Evolutionary conservation across 257 asterid species (phyloP).

Genomic region (Plantago major): DNA sequence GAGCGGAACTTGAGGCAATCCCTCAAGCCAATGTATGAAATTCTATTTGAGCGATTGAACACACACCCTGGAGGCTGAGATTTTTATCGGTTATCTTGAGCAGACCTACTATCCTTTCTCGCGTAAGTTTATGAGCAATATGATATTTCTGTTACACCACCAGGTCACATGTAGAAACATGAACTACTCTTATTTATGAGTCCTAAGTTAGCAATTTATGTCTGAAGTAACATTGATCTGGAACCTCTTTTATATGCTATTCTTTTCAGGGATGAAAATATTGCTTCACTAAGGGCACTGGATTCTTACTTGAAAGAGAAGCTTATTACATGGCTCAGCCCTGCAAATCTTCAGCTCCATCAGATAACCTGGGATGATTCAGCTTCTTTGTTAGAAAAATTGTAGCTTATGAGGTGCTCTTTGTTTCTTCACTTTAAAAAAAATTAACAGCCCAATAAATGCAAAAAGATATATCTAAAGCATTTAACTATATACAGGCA

Average conservation of each 20-base stretch:
- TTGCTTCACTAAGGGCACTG: slow-evolving; percentile 67
- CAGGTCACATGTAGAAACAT: no score
- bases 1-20: slow-evolving; percentile 75
- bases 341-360: slow-evolving; percentile 87
- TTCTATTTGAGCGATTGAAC: slow-evolving; percentile 83
- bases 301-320: slow-evolving; percentile 91
- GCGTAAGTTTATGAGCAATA: slow-evolving; percentile 57
- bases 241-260: background rate
- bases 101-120: slow-evolving; percentile 74
- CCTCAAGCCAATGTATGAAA: slow-evolving; percentile 86
- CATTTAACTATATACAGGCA: slow-evolving; percentile 46
- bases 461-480: background rate
- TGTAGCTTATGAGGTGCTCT: slow-evolving; percentile 85
- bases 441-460: background rate
- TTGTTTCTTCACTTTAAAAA: slow-evolving; percentile 6
- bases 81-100: slow-evolving; percentile 75
- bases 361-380: slow-evolving; percentile 92
- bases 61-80: slow-evolving; percentile 86
- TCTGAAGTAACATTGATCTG: background rate
- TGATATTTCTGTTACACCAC: slow-evolving; percentile 1
- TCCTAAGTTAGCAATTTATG: no score
- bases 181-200: no score
- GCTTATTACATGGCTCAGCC: slow-evolving; percentile 91
- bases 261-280: slow-evolving; percentile 55
- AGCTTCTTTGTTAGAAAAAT: slow-evolving; percentile 92